Conservation (phyloP, 805 yeast species). For the Ogataea angusta region DNA sequence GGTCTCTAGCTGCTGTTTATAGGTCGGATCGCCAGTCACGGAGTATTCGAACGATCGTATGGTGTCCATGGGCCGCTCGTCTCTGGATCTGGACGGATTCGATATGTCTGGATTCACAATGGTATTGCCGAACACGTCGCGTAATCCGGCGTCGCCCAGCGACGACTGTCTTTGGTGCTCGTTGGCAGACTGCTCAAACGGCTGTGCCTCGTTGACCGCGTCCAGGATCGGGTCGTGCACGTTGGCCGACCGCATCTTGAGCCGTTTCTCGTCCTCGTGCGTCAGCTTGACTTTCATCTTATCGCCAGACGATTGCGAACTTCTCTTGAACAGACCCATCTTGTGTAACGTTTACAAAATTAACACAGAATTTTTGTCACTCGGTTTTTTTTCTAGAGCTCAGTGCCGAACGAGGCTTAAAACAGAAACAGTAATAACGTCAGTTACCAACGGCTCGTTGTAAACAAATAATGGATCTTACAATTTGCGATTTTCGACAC, state of each 20-base stretch:
- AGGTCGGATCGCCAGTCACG: constrained; percentile 80
- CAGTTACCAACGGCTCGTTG: not conserved
- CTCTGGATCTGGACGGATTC: constrained; percentile 89
- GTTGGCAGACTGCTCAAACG: constrained; percentile 66
- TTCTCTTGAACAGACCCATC: constrained; percentile 48
- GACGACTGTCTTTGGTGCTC: constrained; percentile 35
- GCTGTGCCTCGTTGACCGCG: constrained; percentile 95
- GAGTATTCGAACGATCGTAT: constrained; percentile 91
- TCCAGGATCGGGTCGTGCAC: constrained; percentile 87
- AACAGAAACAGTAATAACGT: not conserved
- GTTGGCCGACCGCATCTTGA: constrained; percentile 63
- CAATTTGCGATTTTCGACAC: too few relatives aligned
- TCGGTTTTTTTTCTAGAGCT: constrained; percentile 1
- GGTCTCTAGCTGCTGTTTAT: constrained; percentile 79
- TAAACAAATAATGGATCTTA: not conserved
- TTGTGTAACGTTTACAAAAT: not conserved
- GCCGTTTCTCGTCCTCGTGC: constrained; percentile 48
- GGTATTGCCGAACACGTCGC: constrained; percentile 83
- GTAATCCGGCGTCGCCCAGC: constrained; percentile 43
- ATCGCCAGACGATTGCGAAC: constrained; percentile 28
- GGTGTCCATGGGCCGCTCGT: constrained; percentile 96
- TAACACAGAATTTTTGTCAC: not conserved
- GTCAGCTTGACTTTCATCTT: constrained; percentile 40
- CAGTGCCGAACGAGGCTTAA: constrained; percentile 1
- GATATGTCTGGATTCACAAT: constrained; percentile 80